Percentiles rank a stretch among this genome's conserved stretches.
phyloP scores from a whole-genome alignment of 2,329 filamentous ascomycete species.

The Fonsecaea erecta region DNA sequence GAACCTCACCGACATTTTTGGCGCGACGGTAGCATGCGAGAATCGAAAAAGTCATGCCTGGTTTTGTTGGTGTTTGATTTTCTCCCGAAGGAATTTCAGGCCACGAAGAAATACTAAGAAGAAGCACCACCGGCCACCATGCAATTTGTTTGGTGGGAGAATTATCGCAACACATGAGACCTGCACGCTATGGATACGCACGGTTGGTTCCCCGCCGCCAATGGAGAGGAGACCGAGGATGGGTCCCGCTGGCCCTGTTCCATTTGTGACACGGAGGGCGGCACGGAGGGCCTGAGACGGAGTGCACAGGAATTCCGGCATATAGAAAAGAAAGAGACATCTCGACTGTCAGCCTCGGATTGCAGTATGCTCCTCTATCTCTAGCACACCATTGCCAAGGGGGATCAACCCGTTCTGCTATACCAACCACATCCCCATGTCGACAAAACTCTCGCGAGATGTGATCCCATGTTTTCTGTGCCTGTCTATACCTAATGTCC shows the following conservation, averaged over 20 bases:
- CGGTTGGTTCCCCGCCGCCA: conserved; percentile 13
- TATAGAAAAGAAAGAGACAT: too few relatives aligned
- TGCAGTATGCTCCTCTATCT: not conserved
- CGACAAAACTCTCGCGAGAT: conserved; percentile 6
- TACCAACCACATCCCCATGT: not conserved
- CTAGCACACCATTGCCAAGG: conserved; percentile 1
- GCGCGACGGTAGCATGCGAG: conserved; percentile 1
- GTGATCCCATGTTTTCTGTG: conserved; percentile 19
- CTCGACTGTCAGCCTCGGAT: too few relatives aligned
- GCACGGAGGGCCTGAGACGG: too few relatives aligned
- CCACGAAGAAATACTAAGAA: not conserved
- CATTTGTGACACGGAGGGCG: too few relatives aligned
- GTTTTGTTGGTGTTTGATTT: conserved; percentile 5
- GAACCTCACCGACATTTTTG: conserved; percentile 28
- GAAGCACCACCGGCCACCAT: not conserved
- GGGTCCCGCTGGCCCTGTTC: too few relatives aligned
- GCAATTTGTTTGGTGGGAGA: conserved; percentile 9
- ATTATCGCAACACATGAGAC: conserved; percentile 12
- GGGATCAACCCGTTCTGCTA: not conserved
- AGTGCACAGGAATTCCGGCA: not conserved
- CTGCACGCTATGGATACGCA: not conserved
- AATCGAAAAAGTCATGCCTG: conserved; percentile 2
- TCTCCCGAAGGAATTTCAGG: conserved; percentile 10
- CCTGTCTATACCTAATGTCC: conserved; percentile 20
- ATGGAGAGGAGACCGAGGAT: not conserved